Base-by-base conservation (phyloP, 2,329 filamentous ascomycete genomes). In the Westerdykella ornata region DNA sequence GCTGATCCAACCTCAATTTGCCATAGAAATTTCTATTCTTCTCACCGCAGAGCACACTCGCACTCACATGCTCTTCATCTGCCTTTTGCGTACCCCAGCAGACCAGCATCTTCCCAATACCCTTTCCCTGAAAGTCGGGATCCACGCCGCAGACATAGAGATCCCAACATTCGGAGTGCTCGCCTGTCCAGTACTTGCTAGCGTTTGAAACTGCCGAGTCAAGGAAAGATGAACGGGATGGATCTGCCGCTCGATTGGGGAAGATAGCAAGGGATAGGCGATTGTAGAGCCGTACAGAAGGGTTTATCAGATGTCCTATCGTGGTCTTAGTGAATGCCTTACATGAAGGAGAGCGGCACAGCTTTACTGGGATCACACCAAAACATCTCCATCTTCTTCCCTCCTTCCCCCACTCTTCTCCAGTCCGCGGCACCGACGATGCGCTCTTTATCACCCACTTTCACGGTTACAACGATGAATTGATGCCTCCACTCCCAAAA, bases 1-100 rank as follows among this genome's bases (percentile, higher is more conserved):
- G 44, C 2, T 54, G 47, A 2, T 15, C 39, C 18, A 60, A 38
- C 0, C 56, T 54, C 16, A 45, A 47, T 22, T 53, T 58, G 6
- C 32, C 43, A 39, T 60, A 58, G 31, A 61, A 60, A 1, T 51
- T 53, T 3, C 57, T 44, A 22, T 60, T 61, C 46, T 57, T 58
- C 39, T 58, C 54, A 1, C 57, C 58, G n/a, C 54, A 59, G 1
- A 61, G 33, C 4, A 60, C 58, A 32, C 58, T 59, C 2, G 54
- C 51, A 15, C 30, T 48, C 2, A 46, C 42, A 9, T 20, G 12
- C 32, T 66, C 52, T 29, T 51, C 47, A 26, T 62, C 51, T 1
- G 47, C 65, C n/a, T 65, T 53, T 6, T 57, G 42, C 1, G 59
- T 60, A 5, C 68, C 66, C 61, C 65, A 70, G 16, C 58, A 48